Evolutionary conservation across 495 filamentous ascomycete species (phyloP), one percentile per base, ranked within the genome.

Genomic region (Penicillium cinerascens): DNA sequence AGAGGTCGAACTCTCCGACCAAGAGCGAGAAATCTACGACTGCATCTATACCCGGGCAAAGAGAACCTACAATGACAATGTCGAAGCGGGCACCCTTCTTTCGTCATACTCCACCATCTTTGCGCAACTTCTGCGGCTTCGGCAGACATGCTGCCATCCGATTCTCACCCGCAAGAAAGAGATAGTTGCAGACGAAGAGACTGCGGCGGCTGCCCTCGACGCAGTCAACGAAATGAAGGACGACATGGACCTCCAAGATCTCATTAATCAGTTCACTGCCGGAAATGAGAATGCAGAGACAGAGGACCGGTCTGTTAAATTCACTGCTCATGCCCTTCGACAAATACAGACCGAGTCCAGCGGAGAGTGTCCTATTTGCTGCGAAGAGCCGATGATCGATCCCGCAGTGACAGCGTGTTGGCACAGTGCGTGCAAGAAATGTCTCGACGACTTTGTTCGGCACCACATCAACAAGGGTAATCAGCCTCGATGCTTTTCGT

Each of bases 41-140:
- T 82, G 91, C 64, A 88, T 98, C 51, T 95, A 83, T 59, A 86
- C 79, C 3, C 81, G 84, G 37, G 93, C 89, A 1, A 95, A 92
- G 64, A 77, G 85, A 25, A 86, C 89, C 0, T 92, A 97, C 63
- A 83, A 85, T 16, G 83, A 83, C 48, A 97, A 91, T 52, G 78
- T 96, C 44, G 89, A 95, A 64, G 90, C 88, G 9, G 93, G 93
- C 13, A 97, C 93, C 0, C 78, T 98, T 13, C 78, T 97, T 70
- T 95, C 96, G 60, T 88, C 91, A 1, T 98, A 89, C 64, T 95
- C 92, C 0, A 95, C 88, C 33, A 96, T 98, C 56, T 95, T 98
- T 59, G 95, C 95, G 1, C 93, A 98, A 67, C 95, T 98, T 63
- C 80, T 97, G 10, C 86, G 93, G 17, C 87, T 98, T 26, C 85